Evolutionary conservation across 306 rosid species (phyloP), one percentile per base, ranked within the genome.

Genomic region (Vigna hirtella): DNA sequence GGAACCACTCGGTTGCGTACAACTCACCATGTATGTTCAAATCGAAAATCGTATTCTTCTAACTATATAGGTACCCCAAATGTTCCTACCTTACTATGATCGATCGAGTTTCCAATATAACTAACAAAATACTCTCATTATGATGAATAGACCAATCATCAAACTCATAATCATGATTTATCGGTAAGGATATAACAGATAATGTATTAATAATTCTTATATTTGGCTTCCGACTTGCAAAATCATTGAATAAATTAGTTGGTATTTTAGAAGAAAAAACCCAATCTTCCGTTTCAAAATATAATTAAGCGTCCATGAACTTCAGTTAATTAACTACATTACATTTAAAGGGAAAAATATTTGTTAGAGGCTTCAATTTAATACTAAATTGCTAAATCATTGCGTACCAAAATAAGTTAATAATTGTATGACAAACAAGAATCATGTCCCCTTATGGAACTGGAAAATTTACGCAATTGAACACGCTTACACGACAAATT

Each of bases 201-300:
- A 17, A 61, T 28, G 20, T 17, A 47, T 15, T 43, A 30, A 47
- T 61, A 55, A 62, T 17, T 75, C 5, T 4, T 42, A 73, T 55
- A 42, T 43, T 45, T 74, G 24, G 17, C 9, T 22, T 43, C 69
- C 4, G 30, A 58, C 57, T 28, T 56, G 77, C 26, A 5, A 61
- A 71, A 72, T 40, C 66, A 55, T 51, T 72, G 30, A 72, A 57
- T 73, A 40, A 57, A 73, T 57, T 8, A 56, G 28, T 57, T 74
- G 17, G 43, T 58, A 7, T 24, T 53, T 73, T 58, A 26, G 68
- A 22, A 48, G 70, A 15, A 30, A 61, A 61, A 34, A 47, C 9
- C 53, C 59, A 40, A 16, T 48, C 6, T 50, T 26, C 18, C 30
- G 34, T 18, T 43, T 10, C 16, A 14, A 55, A 55, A 20, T 20